Conservation (phyloP, 1,139 yeast genomes). For the Yamadazyma triangularis region DNA sequence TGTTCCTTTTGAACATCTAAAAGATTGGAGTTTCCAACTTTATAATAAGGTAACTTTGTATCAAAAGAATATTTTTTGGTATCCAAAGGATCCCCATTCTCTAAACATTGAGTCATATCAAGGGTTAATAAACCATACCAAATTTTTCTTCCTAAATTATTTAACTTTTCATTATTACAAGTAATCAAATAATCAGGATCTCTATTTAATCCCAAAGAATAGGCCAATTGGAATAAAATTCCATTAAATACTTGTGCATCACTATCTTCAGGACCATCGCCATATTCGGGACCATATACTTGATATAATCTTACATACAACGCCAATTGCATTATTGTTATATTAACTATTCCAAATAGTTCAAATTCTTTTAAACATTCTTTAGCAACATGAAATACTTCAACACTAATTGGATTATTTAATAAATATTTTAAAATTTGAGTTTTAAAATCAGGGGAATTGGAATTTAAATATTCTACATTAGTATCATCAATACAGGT, state of each 20-base stretch:
- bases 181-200: conserved; percentile 35
- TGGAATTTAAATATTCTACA: conserved; percentile 13
- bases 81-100: conserved; percentile 31
- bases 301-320: conserved; percentile 36
- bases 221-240: conserved; percentile 37
- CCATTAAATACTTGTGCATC: conserved; percentile 39
- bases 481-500: conserved; percentile 26
- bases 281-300: conserved; percentile 45
- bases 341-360: conserved; percentile 31
- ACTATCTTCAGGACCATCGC: conserved; percentile 46
- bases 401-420: conserved; percentile 20
- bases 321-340: conserved; percentile 48
- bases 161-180: conserved; percentile 19
- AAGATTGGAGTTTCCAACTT: conserved; percentile 18
- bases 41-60: conserved; percentile 22
- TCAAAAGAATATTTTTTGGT: conserved; percentile 26
- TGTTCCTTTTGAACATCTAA: conserved; percentile 23
- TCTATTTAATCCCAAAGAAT: conserved; percentile 42
- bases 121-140: conserved; percentile 22
- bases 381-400: conserved; percentile 32
- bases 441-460: conserved; percentile 13
- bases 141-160: conserved; percentile 30
- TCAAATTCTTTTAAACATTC: conserved; percentile 37
- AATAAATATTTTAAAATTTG: conserved; percentile 5
- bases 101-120: conserved; percentile 31